Base-by-base conservation (phyloP, 768 basidiomycete species). In the Psilocybe cyanescens region DNA sequence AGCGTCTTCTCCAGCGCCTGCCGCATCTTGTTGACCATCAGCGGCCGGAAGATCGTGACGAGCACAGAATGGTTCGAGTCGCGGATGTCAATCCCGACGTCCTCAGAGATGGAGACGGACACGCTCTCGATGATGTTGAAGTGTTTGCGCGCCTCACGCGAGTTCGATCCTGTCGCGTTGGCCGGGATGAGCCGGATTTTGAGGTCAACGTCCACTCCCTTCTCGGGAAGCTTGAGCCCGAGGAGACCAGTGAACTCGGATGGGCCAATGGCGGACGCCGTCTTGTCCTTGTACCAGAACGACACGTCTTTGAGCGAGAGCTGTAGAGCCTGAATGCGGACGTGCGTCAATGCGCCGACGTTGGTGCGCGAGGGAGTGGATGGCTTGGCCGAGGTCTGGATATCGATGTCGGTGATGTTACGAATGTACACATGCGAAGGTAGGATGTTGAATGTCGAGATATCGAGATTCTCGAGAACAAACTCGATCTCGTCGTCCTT, bases 371-470 rank as follows among this genome's bases (percentile, higher is more conserved):
- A 73, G 2, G 72, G 63, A 1, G 68, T 74, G 8, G 71, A 67
- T 3, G 77, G 78, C 0, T 83, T 72, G 7, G 71, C 69, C 0
- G 76, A 72, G 12, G 78, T 76, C 3, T 78, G 75, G 65, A 90
- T 84, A 64, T 80, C 76, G 44, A 79, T 68, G 47, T 79, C 78
- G 29, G 88, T 89, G 68, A 89, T 87, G 67, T 90, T 89, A 59
- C 89, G 86, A 37, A 91, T 83, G 71, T 85, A 89, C 6, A 86
- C 84, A 53, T 89, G 88, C 0, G 89, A 88, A 0, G 90, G 90
- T 14, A 89, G 81, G 30, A 91, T 74, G 52, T 81, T 83, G 71
- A 91, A 79, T 0, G 84, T 83, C 2, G 89, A 89, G 17, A 92
- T 78, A 64, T 90, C 84, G 33, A 92, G 76, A 67, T 91, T 87